Base-by-base conservation (phyloP, 1,284 basidiomycete genomes). In the Pholiota adiposa region DNA sequence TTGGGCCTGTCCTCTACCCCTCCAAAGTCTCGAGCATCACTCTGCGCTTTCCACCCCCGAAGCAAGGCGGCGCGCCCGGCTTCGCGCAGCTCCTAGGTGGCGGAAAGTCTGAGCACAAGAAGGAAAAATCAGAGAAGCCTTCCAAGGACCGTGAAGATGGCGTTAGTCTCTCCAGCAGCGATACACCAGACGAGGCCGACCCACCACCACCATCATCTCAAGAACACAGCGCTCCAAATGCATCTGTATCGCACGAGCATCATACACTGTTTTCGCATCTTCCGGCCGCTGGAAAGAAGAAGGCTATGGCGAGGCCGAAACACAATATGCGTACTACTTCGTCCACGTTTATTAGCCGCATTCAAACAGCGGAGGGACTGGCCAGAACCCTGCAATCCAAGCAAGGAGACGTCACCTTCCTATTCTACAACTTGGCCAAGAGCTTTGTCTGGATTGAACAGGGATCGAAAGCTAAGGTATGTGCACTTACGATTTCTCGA, bases 261-360 rank as follows among this genome's bases (percentile, higher is more conserved):
- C 78, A 83, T 68, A 76, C 81, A 62, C 78, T 86, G 49, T 83
- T 86, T 66, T 78, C 83, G 1, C 76, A 75, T 53, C 74, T 79
- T 6, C 68, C 76, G 34, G 66, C 69, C 33, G 66, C 72, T 7
- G 79, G 81, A 36, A 90, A 89, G 79, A 88, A 88, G 76, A 90
- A 89, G 68, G 68, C 79, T 8, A 72, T 75, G 21, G 81, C 87
- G 7, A 82, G 92, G 40, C 94, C 95, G 19, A 96, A 93, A 73
- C 92, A 93, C 67, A 96, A 90, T 69, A 88, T 97, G 69, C 84
- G 90, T 57, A 93, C 92, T 0, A 94, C 93, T 0, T 93, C 89
- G 19, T 96, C 93, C 31, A 92, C 90, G 2, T 97, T 97, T 74
- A 91, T 97, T 67, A 91, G 92, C 1, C 85, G 95, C 19, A 79